Percentiles rank a stretch among this genome's conserved stretches.
Evolutionary conservation across 805 yeast species (phyloP).

Genomic region (Lachancea thermotolerans): DNA sequence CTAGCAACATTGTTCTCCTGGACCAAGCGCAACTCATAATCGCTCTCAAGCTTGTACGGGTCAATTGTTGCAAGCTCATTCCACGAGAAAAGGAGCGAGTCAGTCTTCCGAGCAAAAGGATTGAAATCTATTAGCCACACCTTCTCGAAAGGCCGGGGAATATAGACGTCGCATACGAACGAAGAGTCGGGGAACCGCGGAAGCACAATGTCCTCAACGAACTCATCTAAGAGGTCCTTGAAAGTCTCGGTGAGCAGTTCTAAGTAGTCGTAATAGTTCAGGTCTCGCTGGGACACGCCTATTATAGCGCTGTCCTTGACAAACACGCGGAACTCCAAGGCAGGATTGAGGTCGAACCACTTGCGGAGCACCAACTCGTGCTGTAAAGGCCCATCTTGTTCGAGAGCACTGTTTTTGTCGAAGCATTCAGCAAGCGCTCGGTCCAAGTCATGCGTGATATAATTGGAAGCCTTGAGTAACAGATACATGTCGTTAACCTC

Average conservation of each 20-base stretch:
- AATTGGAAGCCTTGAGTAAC: conserved; percentile 79
- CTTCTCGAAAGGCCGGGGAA: conserved; percentile 65
- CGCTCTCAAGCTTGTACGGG: conserved; percentile 20
- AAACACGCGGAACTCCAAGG: conserved; percentile 86
- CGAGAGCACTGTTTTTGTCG: conserved; percentile 28
- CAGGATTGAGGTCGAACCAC: conserved; percentile 82
- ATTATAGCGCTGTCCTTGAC: conserved; percentile 56
- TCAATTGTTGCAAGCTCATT: conserved; percentile 49
- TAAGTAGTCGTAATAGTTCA: conserved; percentile 73
- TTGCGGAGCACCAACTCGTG: conserved; percentile 70
- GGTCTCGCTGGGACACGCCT: conserved; percentile 80
- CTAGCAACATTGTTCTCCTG: conserved; percentile 63
- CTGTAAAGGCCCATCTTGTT: conserved; percentile 23
- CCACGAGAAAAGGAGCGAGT: conserved; percentile 78
- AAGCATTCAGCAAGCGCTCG: conserved; percentile 53
- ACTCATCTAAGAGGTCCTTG: conserved; percentile 41
- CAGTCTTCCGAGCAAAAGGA: conserved; percentile 75
- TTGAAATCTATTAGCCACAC: conserved; percentile 78
- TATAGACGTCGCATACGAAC: conserved; percentile 73
- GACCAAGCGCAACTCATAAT: conserved; percentile 57
- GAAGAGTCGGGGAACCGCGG: conserved; percentile 46
- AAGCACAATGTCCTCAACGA: conserved; percentile 44
- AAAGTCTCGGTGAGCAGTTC: conserved; percentile 44
- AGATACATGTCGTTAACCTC: conserved; percentile 71
- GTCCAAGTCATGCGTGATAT: conserved; percentile 76